Evolutionary conservation across 345 rosid species (phyloP).

Genomic region (Gossypium australe): DNA sequence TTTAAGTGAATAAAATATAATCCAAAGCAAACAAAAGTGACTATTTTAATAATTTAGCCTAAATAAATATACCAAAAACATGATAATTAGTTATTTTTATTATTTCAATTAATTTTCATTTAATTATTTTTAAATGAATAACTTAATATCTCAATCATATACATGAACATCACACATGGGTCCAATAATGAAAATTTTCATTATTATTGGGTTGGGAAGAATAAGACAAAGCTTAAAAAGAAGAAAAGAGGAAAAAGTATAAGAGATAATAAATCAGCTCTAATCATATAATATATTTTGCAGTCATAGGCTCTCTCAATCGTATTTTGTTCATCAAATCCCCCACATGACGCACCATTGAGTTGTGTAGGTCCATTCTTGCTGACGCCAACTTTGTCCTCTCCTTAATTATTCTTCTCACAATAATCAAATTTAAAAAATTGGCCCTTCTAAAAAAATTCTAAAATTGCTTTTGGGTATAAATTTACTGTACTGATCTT

Average conservation of each 20-base stretch:
- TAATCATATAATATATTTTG: too few species aligned
- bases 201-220: background rate
- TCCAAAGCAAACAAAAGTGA: too few species aligned
- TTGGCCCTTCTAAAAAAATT: too few species aligned
- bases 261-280: background rate
- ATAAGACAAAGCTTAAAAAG: background rate
- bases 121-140: too few species aligned
- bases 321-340: background rate
- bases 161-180: background rate
- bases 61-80: too few species aligned
- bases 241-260: background rate
- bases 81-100: too few species aligned
- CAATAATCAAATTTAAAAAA: too few species aligned
- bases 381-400: background rate
- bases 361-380: background rate
- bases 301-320: background rate
- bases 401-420: background rate
- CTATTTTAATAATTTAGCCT: too few species aligned
- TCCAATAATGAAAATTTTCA: background rate
- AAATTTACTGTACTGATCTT: fast-evolving
- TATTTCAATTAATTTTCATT: too few species aligned
- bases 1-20: too few species aligned
- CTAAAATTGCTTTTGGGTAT: fast-evolving
- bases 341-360: constrained; percentile 1
- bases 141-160: too few species aligned